These are phyloP conservation scores for Chloromonas sp. DNA, from an alignment of 163 green algal species.

Conservation along the genomic window DNA sequence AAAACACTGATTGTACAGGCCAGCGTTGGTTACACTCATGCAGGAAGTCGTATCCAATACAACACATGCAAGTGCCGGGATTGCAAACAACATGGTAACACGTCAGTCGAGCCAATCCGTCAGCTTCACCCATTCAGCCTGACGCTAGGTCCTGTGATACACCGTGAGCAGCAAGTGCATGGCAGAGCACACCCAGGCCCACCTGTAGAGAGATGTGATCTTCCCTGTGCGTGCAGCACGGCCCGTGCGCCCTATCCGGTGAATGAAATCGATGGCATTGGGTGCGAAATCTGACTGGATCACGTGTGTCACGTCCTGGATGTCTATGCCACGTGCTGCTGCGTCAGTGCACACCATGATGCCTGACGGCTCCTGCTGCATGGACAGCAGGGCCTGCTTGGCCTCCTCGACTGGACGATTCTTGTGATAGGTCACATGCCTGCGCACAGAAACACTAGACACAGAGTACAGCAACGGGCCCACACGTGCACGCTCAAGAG, in stretches of 20 bases:
- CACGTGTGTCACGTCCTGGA: slow-evolving; percentile 81
- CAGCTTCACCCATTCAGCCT: too few species aligned
- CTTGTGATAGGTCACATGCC: slow-evolving; percentile 72
- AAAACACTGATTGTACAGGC: background rate
- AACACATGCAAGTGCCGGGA: too few species aligned
- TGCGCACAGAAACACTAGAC: slow-evolving; percentile 12
- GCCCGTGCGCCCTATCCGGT: slow-evolving; percentile 76
- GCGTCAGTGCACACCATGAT: slow-evolving; percentile 90
- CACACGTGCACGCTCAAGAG: background rate
- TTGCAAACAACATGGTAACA: too few species aligned
- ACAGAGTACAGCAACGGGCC: background rate
- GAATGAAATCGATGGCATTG: slow-evolving; percentile 94
- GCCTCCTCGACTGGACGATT: slow-evolving; percentile 53
- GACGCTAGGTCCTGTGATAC: too few species aligned
- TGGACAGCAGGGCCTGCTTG: slow-evolving; percentile 43
- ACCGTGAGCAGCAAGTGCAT: background rate
- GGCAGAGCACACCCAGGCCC: background rate
- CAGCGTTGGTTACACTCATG: slow-evolving; percentile 27
- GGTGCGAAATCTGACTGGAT: slow-evolving; percentile 88
- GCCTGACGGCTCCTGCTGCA: slow-evolving; percentile 30
- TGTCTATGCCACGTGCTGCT: slow-evolving; percentile 82
- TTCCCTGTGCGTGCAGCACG: slow-evolving; percentile 64
- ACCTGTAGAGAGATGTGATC: slow-evolving; percentile 60
- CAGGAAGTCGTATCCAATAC: too few species aligned
- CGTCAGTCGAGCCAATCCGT: too few species aligned